Evolutionary conservation across 106 monocot genomes (phyloP).

Genomic region (Dendrobium officinale): DNA sequence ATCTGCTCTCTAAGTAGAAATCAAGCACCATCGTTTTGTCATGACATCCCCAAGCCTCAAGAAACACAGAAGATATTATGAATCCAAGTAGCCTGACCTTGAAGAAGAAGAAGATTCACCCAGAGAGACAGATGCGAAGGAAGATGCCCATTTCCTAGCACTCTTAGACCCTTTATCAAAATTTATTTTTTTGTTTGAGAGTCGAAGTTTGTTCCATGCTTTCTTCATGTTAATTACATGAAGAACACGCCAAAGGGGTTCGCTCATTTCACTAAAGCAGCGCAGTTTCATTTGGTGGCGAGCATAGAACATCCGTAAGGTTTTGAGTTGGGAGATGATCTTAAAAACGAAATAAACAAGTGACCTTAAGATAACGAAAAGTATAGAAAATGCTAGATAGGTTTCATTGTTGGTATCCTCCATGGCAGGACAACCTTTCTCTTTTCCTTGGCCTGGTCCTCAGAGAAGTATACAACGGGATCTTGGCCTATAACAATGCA

Average conservation of each 20-base stretch:
- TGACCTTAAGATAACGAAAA: constrained; percentile 46
- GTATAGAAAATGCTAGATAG: constrained; percentile 36
- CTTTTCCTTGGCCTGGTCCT: constrained; percentile 10
- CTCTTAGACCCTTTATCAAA: constrained; percentile 65
- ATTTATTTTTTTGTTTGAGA: constrained; percentile 54
- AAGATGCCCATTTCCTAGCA: constrained; percentile 77
- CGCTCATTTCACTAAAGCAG: constrained; percentile 39
- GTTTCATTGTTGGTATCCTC: constrained; percentile 41
- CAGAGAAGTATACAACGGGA: constrained; percentile 43
- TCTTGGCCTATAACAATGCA: constrained; percentile 33
- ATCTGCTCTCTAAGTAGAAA: not conserved
- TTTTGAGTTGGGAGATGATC: constrained; percentile 27
- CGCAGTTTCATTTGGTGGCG: constrained; percentile 35
- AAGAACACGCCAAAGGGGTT: constrained; percentile 30
- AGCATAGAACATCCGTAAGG: constrained; percentile 12
- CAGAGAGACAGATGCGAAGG: constrained; percentile 76
- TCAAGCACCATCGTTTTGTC: no score
- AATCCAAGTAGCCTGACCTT: constrained; percentile 3
- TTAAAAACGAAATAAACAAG: constrained; percentile 26
- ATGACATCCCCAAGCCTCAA: no score
- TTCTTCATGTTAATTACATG: constrained; percentile 52
- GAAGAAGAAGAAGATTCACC: constrained; percentile 42
- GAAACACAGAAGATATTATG: not conserved
- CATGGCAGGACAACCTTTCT: not conserved
- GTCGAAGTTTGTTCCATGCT: constrained; percentile 57